A percentile compares a stretch with the other conserved stretches of the same genome.
Evolutionary conservation across 495 filamentous ascomycete species (phyloP).

Genomic region (Pseudevernia furfuracea): DNA sequence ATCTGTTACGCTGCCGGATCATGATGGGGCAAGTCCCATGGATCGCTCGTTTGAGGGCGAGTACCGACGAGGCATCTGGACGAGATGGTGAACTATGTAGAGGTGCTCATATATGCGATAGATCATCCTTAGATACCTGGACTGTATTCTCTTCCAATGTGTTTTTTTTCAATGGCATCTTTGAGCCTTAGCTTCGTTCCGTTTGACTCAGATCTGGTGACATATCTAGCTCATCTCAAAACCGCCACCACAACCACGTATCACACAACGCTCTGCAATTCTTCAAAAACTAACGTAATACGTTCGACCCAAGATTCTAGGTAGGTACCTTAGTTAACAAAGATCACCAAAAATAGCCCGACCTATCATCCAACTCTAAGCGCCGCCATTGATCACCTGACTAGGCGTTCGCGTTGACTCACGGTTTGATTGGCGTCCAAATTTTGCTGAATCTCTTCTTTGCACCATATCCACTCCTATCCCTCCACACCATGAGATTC

Average conservation of each 20-base stretch:
- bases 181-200: neutral
- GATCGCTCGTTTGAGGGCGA: neutral
- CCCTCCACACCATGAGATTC: neutral
- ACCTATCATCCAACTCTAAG: constrained; percentile 3
- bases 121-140: constrained; percentile 2
- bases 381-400: constrained; percentile 12
- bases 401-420: constrained; percentile 11
- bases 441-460: constrained; percentile 9
- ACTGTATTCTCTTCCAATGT: constrained; percentile 1
- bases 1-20: neutral
- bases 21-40: neutral
- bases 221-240: neutral
- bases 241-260: neutral
- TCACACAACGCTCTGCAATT: neutral
- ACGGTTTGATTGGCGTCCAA: constrained; percentile 10
- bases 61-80: neutral
- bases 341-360: neutral
- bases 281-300: too few species aligned
- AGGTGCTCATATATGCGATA: neutral
- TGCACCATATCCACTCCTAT: constrained; percentile 10
- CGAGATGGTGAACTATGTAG: neutral
- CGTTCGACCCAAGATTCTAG: too few species aligned
- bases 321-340: too few species aligned
- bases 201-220: neutral
- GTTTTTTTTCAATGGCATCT: neutral